Evolutionary conservation across 768 basidiomycete genomes (phyloP).

Genomic region (Gloeopeniophorella convolvens): DNA sequence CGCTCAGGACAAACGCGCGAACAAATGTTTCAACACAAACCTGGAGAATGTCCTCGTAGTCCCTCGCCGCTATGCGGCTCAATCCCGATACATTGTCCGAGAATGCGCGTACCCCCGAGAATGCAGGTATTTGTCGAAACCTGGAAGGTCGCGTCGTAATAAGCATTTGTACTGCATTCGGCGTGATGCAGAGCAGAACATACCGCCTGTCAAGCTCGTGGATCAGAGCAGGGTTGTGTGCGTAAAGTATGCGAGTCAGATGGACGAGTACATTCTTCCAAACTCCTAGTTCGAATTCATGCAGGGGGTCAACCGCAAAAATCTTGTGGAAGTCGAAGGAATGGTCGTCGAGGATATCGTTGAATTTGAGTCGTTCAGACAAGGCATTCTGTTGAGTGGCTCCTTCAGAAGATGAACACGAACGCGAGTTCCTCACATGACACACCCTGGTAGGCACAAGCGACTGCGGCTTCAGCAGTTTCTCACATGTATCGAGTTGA

Average conservation of each 20-base stretch:
- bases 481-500: too few relatives aligned
- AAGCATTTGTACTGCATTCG: background rate
- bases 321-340: background rate
- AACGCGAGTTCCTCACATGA: too few relatives aligned
- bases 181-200: background rate
- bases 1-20: background rate
- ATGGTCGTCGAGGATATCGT: background rate
- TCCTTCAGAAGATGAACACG: background rate
- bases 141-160: background rate
- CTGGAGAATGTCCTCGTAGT: conserved; percentile 15
- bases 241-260: conserved; percentile 1
- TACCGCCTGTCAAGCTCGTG: conserved; percentile 6
- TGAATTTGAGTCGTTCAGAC: background rate
- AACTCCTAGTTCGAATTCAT: conserved; percentile 1
- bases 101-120: conserved; percentile 2
- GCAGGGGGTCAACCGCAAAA: conserved; percentile 2
- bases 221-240: background rate
- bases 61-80: conserved; percentile 9
- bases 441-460: background rate
- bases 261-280: background rate
- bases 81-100: conserved; percentile 1
- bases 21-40: conserved; percentile 11
- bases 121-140: background rate
- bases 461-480: background rate
- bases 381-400: background rate